Evolutionary conservation across 225 moss, liverwort and hornwort species (phyloP).

Genomic region (Antitrichia curtipendula): DNA sequence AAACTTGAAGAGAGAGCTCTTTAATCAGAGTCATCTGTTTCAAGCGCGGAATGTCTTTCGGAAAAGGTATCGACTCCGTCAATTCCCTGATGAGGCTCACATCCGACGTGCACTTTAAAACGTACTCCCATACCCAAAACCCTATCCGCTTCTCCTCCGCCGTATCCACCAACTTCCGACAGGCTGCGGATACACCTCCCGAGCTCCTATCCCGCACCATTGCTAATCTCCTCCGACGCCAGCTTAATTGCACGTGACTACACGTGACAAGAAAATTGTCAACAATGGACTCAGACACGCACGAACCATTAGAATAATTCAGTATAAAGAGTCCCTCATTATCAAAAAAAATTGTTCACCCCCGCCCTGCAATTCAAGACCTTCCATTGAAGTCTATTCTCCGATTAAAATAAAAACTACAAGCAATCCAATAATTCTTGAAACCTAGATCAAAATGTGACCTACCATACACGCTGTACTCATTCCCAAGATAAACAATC

Average conservation of each 20-base stretch:
- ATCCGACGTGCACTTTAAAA: constrained; percentile 10
- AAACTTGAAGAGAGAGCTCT: not conserved
- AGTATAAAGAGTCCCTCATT: too few species aligned
- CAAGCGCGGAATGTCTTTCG: constrained; percentile 6
- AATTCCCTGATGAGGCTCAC: not conserved
- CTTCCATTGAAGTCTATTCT: too few species aligned
- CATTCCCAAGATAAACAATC: too few species aligned
- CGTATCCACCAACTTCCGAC: not conserved
- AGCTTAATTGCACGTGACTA: not conserved
- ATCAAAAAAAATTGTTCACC: too few species aligned
- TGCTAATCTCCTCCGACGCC: not conserved
- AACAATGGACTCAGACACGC: not conserved
- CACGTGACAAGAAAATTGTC: not conserved
- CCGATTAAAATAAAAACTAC: too few species aligned
- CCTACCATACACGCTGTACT: too few species aligned
- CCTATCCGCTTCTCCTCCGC: not conserved
- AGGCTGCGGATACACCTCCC: not conserved
- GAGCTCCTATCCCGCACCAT: constrained; percentile 11
- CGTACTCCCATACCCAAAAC: constrained; percentile 32
- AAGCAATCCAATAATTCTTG: too few species aligned
- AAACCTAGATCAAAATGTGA: too few species aligned
- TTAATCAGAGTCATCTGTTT: constrained; percentile 19
- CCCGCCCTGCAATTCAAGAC: too few species aligned
- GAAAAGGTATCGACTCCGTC: not conserved
- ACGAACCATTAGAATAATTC: not conserved